Conservation (phyloP, 2,329 filamentous ascomycete species). For the Daldinia eschscholtzii region DNA sequence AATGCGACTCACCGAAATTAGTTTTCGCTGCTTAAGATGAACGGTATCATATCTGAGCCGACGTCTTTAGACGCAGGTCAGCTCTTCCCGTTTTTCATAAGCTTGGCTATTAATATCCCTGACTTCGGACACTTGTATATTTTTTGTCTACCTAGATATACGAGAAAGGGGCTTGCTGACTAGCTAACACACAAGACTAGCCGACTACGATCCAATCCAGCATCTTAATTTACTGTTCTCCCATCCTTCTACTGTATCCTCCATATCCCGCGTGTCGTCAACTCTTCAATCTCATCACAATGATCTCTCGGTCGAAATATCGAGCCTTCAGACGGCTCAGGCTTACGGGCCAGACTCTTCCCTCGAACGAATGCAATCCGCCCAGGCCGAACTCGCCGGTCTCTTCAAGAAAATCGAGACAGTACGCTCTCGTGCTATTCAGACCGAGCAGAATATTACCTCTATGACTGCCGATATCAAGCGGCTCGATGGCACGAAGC, state of each 20-base stretch:
- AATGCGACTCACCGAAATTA: constrained; percentile 30
- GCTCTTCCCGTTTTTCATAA: constrained; percentile 23
- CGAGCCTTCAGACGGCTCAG: constrained; percentile 79
- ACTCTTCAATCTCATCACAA: constrained; percentile 81
- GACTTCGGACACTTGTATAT: constrained; percentile 6
- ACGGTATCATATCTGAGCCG: constrained; percentile 55
- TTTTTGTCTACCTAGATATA: constrained; percentile 30
- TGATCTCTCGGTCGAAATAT: constrained; percentile 84
- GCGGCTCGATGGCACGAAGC: constrained; percentile 94
- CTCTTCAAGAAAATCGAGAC: constrained; percentile 96
- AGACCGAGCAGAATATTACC: constrained; percentile 95
- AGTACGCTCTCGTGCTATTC: constrained; percentile 87
- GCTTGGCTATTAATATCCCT: neutral
- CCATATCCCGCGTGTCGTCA: constrained; percentile 79
- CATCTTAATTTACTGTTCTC: constrained; percentile 96
- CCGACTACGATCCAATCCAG: constrained; percentile 90
- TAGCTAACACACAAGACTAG: constrained; percentile 52
- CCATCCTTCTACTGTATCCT: constrained; percentile 85
- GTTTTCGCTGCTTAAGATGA: constrained; percentile 53
- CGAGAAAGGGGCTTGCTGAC: constrained; percentile 39
- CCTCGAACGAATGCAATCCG: constrained; percentile 89
- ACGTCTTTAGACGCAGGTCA: constrained; percentile 61
- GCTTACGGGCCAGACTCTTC: constrained; percentile 88
- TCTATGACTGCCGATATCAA: constrained; percentile 99
- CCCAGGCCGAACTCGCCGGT: constrained; percentile 88